Evolutionary conservation across 176 grass and related monocot species (phyloP).

Genomic region (Luzula sylvatica): DNA sequence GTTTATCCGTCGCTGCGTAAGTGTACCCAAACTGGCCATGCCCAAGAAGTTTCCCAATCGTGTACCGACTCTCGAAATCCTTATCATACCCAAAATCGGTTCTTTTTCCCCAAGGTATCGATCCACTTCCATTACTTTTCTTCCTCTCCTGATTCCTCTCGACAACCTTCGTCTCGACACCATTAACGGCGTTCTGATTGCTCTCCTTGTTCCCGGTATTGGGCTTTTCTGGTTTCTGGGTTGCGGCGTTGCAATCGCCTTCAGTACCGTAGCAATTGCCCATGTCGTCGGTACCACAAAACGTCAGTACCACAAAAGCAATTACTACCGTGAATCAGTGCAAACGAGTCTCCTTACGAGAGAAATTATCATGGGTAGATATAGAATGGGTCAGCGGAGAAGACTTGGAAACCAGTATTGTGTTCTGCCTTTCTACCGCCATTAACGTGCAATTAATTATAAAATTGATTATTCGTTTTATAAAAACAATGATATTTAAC

Average conservation of each 20-base stretch:
- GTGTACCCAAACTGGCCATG: conserved; percentile 85
- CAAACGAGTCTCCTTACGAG: background rate
- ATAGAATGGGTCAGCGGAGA: background rate
- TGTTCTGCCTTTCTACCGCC: background rate
- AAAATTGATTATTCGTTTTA: background rate
- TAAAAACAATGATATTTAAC: background rate
- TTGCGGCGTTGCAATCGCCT: background rate
- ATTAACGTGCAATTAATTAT: background rate
- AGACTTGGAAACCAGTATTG: background rate
- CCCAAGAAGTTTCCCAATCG: conserved; percentile 66
- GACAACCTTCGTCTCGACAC: background rate
- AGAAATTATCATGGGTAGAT: background rate
- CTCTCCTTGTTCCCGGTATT: background rate
- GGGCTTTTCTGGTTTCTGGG: background rate
- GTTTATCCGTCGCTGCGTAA: conserved; percentile 57
- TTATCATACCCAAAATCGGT: conserved; percentile 81
- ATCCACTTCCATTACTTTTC: conserved; percentile 5
- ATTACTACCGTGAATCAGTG: conserved; percentile 12
- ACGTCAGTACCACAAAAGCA: background rate
- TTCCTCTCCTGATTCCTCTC: background rate
- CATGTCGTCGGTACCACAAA: conserved; percentile 2
- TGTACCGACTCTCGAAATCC: conserved; percentile 61
- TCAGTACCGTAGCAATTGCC: conserved; percentile 9
- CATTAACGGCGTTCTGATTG: background rate
- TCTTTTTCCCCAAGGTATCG: conserved; percentile 58